Base-by-base conservation (phyloP, 257 asterid species). In the Ophiorrhiza pumila region DNA sequence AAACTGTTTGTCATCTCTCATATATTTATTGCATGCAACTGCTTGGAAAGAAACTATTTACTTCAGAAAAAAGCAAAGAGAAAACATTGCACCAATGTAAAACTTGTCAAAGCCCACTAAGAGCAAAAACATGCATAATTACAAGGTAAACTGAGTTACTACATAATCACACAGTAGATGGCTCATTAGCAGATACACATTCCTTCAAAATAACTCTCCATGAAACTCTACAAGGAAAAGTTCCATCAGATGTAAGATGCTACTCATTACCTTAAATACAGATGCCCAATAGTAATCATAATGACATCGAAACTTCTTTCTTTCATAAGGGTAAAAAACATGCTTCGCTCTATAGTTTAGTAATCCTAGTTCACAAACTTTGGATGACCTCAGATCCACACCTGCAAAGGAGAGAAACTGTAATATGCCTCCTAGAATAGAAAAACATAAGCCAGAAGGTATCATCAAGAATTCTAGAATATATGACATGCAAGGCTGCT, bases 251-350 rank as follows among this genome's bases (percentile, higher is more conserved):
- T 12, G 71, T 55, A 65, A 47, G 29, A 62, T 72, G 62, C n/a
- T 17, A 68, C 31, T 73, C 66, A 75, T 79, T 79, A 94, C 99
- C 99, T 94, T 82, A 81, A 94, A 90, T 20, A 94, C 91, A 77
- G 99, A 90, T 73, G 99, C 97, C 99, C 98, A 94, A 49, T 94
- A 94, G 85, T 94, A 94, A 83, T 94, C 99, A 79, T 85, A 89
- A 78, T 77, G 99, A 78, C 99, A 94, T 64, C 99, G 90, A 62
- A 86, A 92, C 71, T 86, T 94, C 81, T 84, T 90, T 53, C 87
- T 81, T 73, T 90, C 97, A 63, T 76, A 80, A 22, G 96, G 96
- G 79, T 92, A 83, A 77, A 94, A 91, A 12, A 88, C 98, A 79
- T 82, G 86, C 82, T 92, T 95, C 63, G 98, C 99, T 77, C 86